Evolutionary conservation across 1,284 basidiomycete species (phyloP).

Genomic region (Mycosarcoma maydis): DNA sequence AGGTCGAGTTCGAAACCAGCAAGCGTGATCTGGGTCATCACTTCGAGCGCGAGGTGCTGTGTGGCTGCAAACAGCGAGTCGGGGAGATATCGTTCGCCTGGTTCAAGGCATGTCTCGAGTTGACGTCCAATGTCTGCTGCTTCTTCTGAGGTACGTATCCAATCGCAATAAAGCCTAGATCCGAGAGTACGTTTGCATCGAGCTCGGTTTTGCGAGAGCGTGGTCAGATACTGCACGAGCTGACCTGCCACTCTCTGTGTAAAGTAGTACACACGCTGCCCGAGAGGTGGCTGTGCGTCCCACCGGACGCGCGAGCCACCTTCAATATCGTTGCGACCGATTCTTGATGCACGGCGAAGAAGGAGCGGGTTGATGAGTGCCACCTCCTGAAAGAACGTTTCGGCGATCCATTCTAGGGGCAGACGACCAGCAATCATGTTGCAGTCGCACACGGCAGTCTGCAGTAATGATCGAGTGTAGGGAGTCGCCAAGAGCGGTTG

Average conservation of each 20-base stretch:
- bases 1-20: slow-evolving; percentile 81
- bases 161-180: slow-evolving; percentile 40
- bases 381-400: slow-evolving; percentile 42
- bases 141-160: slow-evolving; percentile 43
- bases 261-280: slow-evolving; percentile 40
- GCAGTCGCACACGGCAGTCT: slow-evolving; percentile 45
- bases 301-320: slow-evolving; percentile 23
- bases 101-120: slow-evolving; percentile 21
- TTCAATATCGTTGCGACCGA: slow-evolving; percentile 33
- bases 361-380: slow-evolving; percentile 42
- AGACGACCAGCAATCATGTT: slow-evolving; percentile 45
- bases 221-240: slow-evolving; percentile 44
- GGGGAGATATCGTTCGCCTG: slow-evolving; percentile 25
- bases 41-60: slow-evolving; percentile 73
- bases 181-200: slow-evolving; percentile 46
- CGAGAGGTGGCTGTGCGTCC: slow-evolving; percentile 29
- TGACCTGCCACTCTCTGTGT: slow-evolving; percentile 39
- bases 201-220: slow-evolving; percentile 51
- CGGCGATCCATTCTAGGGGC: slow-evolving; percentile 37
- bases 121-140: slow-evolving; percentile 29
- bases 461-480: slow-evolving; percentile 38
- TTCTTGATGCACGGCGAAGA: slow-evolving; percentile 23
- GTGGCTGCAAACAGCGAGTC: slow-evolving; percentile 69
- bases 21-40: slow-evolving; percentile 76
- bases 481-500: slow-evolving; percentile 26